Conservation (phyloP, 1,284 basidiomycete genomes). For the Ustilago vetiveriae region DNA sequence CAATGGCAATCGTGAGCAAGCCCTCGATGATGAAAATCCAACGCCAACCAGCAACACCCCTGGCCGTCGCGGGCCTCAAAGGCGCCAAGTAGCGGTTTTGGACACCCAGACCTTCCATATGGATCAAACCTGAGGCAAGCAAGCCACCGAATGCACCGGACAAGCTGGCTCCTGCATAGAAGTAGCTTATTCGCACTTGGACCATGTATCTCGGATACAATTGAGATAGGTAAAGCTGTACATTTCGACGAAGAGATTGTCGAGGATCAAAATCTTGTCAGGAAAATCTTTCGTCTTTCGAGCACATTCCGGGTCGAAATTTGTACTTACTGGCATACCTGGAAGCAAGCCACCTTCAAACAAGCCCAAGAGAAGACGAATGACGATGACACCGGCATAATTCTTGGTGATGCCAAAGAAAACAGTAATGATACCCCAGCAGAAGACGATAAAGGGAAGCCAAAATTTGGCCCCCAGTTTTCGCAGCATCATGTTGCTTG, state of each 20-base stretch:
- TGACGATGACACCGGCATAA: slow-evolving; percentile 72
- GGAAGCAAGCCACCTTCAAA: slow-evolving; percentile 69
- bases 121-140: slow-evolving; percentile 72
- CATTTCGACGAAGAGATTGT: neutral
- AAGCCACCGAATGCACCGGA: slow-evolving; percentile 59
- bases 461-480: slow-evolving; percentile 57
- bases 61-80: slow-evolving; percentile 5
- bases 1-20: slow-evolving; percentile 70
- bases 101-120: slow-evolving; percentile 73
- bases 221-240: slow-evolving; percentile 26
- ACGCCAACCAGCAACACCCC: slow-evolving; percentile 55
- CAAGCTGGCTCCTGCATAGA: slow-evolving; percentile 61
- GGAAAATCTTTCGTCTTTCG: neutral
- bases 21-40: slow-evolving; percentile 77
- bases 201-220: slow-evolving; percentile 45
- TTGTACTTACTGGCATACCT: slow-evolving; percentile 65
- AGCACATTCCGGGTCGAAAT: too few relatives aligned
- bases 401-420: slow-evolving; percentile 73
- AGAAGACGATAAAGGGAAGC: slow-evolving; percentile 72
- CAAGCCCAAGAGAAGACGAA: slow-evolving; percentile 70
- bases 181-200: slow-evolving; percentile 33
- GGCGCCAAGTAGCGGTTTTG: slow-evolving; percentile 16
- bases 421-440: slow-evolving; percentile 74
- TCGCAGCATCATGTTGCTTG: slow-evolving; percentile 65
- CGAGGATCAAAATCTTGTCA: too few relatives aligned